Evolutionary conservation across 768 basidiomycete genomes (phyloP).

Genomic region (Lactarius vividus): DNA sequence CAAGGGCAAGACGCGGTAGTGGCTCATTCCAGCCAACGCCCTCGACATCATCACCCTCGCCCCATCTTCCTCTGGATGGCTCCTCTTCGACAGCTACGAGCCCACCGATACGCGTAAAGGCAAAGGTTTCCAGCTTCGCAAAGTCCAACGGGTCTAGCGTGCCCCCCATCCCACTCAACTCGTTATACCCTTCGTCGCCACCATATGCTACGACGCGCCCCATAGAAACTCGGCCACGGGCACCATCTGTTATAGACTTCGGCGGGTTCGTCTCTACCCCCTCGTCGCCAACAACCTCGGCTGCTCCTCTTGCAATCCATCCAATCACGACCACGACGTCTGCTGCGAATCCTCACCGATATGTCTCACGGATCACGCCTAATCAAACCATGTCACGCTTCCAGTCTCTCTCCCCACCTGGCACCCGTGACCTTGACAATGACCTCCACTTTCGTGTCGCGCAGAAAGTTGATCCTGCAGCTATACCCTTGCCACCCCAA

Average conservation of each 20-base stretch:
- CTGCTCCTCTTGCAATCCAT: slow-evolving; percentile 33
- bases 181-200: slow-evolving; percentile 19
- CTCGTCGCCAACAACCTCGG: slow-evolving; percentile 24
- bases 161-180: slow-evolving; percentile 14
- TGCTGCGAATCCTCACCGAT: slow-evolving; percentile 58
- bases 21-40: slow-evolving; percentile 31
- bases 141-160: slow-evolving; percentile 33
- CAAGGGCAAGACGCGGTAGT: slow-evolving; percentile 30
- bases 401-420: slow-evolving; percentile 28
- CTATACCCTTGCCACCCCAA: slow-evolving; percentile 60
- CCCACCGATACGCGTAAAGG: slow-evolving; percentile 45
- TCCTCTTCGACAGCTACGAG: slow-evolving; percentile 26
- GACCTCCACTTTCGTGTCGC: slow-evolving; percentile 33
- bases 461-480: slow-evolving; percentile 51
- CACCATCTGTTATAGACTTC: slow-evolving; percentile 35
- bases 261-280: slow-evolving; percentile 30
- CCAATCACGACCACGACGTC: slow-evolving; percentile 56
- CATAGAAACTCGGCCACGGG: slow-evolving; percentile 28
- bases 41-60: slow-evolving; percentile 27
- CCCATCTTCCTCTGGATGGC: slow-evolving; percentile 25
- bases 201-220: slow-evolving; percentile 25
- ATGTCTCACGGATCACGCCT: slow-evolving; percentile 12
- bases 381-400: slow-evolving; percentile 23
- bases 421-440: slow-evolving; percentile 33
- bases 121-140: slow-evolving; percentile 55